Evolutionary conservation across 169 alveolate genomes (phyloP), one percentile per base, ranked within the genome.

Genomic region (Eimeria praecox): DNA sequence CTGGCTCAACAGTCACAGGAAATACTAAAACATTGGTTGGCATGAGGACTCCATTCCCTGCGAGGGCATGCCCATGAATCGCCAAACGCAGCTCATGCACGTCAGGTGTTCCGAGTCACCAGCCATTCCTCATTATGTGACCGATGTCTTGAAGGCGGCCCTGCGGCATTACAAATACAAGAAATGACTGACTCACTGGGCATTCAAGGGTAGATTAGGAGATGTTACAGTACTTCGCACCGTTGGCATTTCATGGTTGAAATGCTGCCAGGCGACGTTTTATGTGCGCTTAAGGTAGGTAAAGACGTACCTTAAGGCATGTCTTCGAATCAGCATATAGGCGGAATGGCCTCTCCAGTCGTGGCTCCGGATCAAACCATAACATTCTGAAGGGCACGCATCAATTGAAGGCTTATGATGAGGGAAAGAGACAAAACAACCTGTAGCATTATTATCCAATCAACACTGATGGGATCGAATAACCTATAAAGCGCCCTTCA

Each of bases 351-450:
- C 91, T 71, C 59, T 95, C 97, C 59, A 95, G 46, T 2, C 97
- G 95, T 5, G 97, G 97, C 83, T 95, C 97, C 42, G 97, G 95
- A 42, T 95, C 97, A 77, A 95, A 95, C 97, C 97, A 95, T 46
- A 95, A 66, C 95, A 95, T 90, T 69, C 97, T 95, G 95, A 42
- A 42, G 40, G n/a, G 12, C 71, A 64, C 66, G 40, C 64, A 80
- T 1, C 54, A 59, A 64, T 3, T 10, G 24, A 33, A 64, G 44
- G 27, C 22, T 12, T 44, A 8, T 3, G 24, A 49, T 16, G 24
- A 18, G 0, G 2, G 20, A 27, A 46, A 2, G 40, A 27, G 42
- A n/a, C 40, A 27, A 40, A n/a, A 27, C 40, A 5, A 20, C 6
- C 3, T 16, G 42, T 46, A 44, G 8, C 44, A 30, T 46, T 24